Conservation (phyloP, 352 stramenopile species). For the Pythium chondricola region DNA sequence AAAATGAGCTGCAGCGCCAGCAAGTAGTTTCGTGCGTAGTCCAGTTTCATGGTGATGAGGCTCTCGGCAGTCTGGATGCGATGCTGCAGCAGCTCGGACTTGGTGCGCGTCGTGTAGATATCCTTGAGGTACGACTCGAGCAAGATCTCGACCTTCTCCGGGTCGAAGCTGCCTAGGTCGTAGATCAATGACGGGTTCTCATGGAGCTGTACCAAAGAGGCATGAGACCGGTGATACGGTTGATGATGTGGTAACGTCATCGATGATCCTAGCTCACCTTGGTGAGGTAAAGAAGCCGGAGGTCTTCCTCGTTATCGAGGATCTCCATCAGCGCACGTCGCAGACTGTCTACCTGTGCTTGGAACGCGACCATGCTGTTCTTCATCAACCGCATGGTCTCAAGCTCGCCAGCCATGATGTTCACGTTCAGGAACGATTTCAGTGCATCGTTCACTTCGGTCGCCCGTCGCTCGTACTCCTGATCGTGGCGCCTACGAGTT, state of each 20-base stretch:
- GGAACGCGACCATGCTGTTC: slow-evolving; percentile 28
- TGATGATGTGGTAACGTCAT: too few species aligned
- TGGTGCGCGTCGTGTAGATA: slow-evolving; percentile 29
- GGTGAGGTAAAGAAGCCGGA: slow-evolving; percentile 30
- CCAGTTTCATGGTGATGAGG: slow-evolving; percentile 42
- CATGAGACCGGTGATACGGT: not conserved
- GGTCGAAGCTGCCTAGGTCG: slow-evolving; percentile 28
- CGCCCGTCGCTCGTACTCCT: slow-evolving; percentile 22
- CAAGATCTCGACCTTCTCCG: slow-evolving; percentile 30
- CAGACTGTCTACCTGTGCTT: slow-evolving; percentile 28
- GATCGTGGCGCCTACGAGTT: too few species aligned
- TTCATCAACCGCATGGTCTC: slow-evolving; percentile 34
- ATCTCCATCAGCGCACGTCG: slow-evolving; percentile 28
- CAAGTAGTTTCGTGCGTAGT: slow-evolving; percentile 46
- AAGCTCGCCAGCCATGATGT: slow-evolving; percentile 26
- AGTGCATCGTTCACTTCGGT: slow-evolving; percentile 15
- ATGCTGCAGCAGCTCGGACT: slow-evolving; percentile 24
- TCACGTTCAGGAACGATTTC: slow-evolving; percentile 20
- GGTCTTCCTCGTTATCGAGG: slow-evolving; percentile 25
- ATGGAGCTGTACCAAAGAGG: slow-evolving; percentile 12
- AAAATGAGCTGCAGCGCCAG: slow-evolving; percentile 39
- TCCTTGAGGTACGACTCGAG: slow-evolving; percentile 33
- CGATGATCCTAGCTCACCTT: too few species aligned
- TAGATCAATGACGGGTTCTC: slow-evolving; percentile 20
- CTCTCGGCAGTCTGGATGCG: slow-evolving; percentile 29